Evolutionary conservation across 1,139 yeast species (phyloP).

Genomic region (Suhomyces coccinellae): DNA sequence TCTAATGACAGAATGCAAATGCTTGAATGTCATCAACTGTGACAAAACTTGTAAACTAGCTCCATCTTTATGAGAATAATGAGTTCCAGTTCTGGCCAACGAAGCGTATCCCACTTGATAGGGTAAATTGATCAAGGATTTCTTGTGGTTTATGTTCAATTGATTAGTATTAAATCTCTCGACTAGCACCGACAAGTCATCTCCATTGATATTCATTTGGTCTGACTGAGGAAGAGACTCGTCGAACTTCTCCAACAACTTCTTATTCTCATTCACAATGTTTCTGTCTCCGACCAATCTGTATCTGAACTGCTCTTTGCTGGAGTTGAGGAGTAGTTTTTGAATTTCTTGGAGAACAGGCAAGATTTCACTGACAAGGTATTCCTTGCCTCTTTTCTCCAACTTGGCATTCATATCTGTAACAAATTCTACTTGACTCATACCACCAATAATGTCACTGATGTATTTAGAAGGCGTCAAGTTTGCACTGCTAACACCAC

Average conservation of each 20-base stretch:
- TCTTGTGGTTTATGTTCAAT: conserved; percentile 12
- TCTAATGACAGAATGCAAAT: conserved; percentile 84
- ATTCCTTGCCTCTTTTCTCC: conserved; percentile 52
- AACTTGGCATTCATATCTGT: conserved; percentile 55
- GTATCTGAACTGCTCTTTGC: conserved; percentile 41
- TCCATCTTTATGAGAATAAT: conserved; percentile 70
- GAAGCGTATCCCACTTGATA: conserved; percentile 89
- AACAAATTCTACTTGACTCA: conserved; percentile 73
- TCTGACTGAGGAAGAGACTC: conserved; percentile 1
- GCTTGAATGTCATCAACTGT: conserved; percentile 76
- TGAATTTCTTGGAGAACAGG: conserved; percentile 64
- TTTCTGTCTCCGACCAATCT: conserved; percentile 60
- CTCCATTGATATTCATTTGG: conserved; percentile 5
- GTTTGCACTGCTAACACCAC: conserved; percentile 63
- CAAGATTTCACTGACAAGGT: conserved; percentile 53
- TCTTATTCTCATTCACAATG: conserved; percentile 43
- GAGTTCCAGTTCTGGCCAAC: conserved; percentile 64
- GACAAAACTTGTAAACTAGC: conserved; percentile 84
- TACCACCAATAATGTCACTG: conserved; percentile 66
- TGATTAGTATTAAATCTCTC: conserved; percentile 12
- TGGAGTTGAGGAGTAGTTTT: conserved; percentile 38
- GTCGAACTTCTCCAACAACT: conserved; percentile 39
- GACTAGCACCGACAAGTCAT: conserved; percentile 8
- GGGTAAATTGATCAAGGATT: conserved; percentile 67
- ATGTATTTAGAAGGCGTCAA: conserved; percentile 62